Percentiles rank a stretch among this genome's conserved stretches.
Evolutionary conservation across 805 yeast genomes (phyloP).

Genomic region (Saccharomycopsis fodiens): DNA sequence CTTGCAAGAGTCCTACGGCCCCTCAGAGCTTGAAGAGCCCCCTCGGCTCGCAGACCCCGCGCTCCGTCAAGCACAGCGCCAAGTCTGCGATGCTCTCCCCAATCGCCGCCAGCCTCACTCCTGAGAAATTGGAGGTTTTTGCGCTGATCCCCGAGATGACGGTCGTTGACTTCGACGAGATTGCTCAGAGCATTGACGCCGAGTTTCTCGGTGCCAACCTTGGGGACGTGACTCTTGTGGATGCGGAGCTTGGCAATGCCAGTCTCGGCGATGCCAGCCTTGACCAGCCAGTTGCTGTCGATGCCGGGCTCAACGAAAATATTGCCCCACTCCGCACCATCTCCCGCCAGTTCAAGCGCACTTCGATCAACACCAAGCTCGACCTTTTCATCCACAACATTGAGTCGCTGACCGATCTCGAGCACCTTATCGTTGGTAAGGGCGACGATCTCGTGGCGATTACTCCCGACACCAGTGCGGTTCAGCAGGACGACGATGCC

Average conservation of each 20-base stretch:
- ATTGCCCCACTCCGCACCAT: neutral
- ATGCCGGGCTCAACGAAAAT: too few relatives aligned
- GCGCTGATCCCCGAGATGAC: neutral
- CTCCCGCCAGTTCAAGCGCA: constrained; percentile 10
- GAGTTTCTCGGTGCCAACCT: too few relatives aligned
- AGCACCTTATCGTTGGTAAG: neutral
- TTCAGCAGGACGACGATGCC: neutral
- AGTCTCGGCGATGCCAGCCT: too few relatives aligned
- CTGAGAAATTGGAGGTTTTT: too few relatives aligned
- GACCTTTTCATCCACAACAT: constrained; percentile 16
- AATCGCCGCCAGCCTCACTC: neutral
- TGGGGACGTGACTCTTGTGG: too few relatives aligned
- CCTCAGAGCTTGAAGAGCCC: neutral
- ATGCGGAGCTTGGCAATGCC: too few relatives aligned
- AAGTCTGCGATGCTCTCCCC: too few relatives aligned
- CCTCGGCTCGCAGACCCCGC: neutral
- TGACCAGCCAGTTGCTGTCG: constrained; percentile 1
- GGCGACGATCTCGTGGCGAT: constrained; percentile 8
- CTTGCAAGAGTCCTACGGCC: neutral
- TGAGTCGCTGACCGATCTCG: constrained; percentile 7
- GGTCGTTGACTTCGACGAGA: neutral
- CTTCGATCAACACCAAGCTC: constrained; percentile 14
- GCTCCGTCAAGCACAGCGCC: too few relatives aligned
- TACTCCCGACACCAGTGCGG: constrained; percentile 3
- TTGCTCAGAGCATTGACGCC: too few relatives aligned